These are phyloP conservation scores for Leccinum sublutescens DNA, from an alignment of 768 basidiomycete genomes.

Conservation along the genomic window DNA sequence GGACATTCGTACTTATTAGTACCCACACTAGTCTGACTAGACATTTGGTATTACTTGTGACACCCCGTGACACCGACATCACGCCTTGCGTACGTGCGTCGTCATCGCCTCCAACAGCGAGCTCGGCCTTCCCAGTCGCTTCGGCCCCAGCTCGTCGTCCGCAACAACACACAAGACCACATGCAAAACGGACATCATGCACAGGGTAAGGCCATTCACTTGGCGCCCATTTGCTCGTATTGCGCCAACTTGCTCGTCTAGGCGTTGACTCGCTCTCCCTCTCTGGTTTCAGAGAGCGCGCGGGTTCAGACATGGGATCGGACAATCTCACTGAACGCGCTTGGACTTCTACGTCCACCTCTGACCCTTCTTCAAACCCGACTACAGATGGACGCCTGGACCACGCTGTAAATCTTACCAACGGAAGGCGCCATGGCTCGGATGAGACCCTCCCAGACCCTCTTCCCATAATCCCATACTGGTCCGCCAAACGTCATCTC, in stretches of 20 bases:
- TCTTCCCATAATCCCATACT: slow-evolving; percentile 72
- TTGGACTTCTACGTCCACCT: slow-evolving; percentile 46
- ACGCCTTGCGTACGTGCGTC: slow-evolving; percentile 3
- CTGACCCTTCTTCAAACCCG: slow-evolving; percentile 46
- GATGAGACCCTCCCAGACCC: slow-evolving; percentile 45
- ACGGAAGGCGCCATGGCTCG: slow-evolving; percentile 42
- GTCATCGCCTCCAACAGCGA: slow-evolving; percentile 12
- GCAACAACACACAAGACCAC: slow-evolving; percentile 2
- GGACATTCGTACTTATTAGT: slow-evolving; percentile 31
- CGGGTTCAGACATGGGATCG: slow-evolving; percentile 38
- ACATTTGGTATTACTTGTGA: background rate
- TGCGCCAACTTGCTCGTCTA: slow-evolving; percentile 12
- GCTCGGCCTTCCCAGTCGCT: background rate
- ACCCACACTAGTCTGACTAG: background rate
- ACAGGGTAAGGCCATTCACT: slow-evolving; percentile 20
- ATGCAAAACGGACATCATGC: slow-evolving; percentile 33
- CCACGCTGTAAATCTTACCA: slow-evolving; percentile 31
- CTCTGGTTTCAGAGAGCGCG: slow-evolving; percentile 17
- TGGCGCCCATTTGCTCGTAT: background rate
- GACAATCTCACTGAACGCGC: slow-evolving; percentile 57
- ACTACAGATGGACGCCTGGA: slow-evolving; percentile 30
- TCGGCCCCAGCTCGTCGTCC: slow-evolving; percentile 5
- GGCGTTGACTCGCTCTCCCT: slow-evolving; percentile 17
- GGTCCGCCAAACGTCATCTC: slow-evolving; percentile 87
- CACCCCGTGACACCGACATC: slow-evolving; percentile 8